phyloP scores from a whole-genome alignment of 352 stramenopile species.

The Globisporangium paddicum region DNA sequence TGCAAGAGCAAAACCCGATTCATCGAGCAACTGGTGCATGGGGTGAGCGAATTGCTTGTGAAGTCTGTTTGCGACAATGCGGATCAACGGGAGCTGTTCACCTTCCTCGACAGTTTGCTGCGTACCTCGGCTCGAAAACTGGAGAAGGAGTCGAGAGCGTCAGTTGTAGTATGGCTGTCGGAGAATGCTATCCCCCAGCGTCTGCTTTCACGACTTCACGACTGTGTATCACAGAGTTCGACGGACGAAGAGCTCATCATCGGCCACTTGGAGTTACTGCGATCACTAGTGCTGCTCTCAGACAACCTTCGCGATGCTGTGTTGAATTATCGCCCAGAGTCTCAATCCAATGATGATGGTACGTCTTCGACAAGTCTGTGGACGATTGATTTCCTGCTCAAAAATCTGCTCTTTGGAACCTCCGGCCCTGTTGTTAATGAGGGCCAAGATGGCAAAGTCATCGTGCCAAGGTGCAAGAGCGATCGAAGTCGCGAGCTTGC shows the following conservation, averaged over 20 bases:
- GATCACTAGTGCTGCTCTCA: slow-evolving; percentile 5
- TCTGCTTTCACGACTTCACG: background rate
- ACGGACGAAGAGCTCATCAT: background rate
- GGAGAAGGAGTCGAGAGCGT: background rate
- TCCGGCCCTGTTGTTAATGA: background rate
- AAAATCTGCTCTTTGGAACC: slow-evolving; percentile 13
- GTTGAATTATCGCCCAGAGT: background rate
- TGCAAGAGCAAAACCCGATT: slow-evolving; percentile 6
- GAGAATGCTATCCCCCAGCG: background rate
- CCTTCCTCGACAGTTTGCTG: slow-evolving; percentile 7
- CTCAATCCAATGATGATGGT: background rate
- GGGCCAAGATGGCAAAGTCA: background rate
- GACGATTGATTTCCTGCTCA: slow-evolving; percentile 14
- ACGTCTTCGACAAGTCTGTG: background rate
- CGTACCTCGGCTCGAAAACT: background rate
- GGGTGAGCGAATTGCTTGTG: slow-evolving; percentile 17
- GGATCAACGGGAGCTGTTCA: slow-evolving; percentile 4
- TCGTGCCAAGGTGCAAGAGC: slow-evolving; percentile 5
- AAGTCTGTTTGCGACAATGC: background rate
- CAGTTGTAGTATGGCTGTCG: slow-evolving; percentile 5
- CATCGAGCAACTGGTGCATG: slow-evolving; percentile 23
- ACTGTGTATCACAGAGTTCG: background rate
- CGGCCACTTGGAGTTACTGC: slow-evolving; percentile 3
- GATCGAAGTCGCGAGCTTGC: slow-evolving; percentile 5
- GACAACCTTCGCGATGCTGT: slow-evolving; percentile 1